A percentile compares a stretch with the other conserved stretches of the same genome.
Conservation (phyloP, 345 rosid genomes). For the Eucalyptus paniculata region DNA sequence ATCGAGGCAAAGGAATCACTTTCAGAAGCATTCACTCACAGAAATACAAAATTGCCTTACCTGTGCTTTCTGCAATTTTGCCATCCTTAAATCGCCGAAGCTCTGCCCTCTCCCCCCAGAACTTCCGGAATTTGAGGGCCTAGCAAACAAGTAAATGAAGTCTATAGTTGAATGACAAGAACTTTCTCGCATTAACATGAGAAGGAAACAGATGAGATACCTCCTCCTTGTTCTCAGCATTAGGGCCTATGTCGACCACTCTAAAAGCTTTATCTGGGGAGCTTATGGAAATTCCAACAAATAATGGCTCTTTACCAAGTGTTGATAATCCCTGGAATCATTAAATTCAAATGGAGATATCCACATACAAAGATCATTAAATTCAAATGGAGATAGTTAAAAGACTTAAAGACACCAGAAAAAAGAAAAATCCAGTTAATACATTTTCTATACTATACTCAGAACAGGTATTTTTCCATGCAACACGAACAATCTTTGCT, state of each 20-base stretch:
- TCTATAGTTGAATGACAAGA: neutral
- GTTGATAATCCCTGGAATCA: conserved; percentile 58
- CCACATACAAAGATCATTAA: neutral
- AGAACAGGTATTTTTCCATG: conserved; percentile 57
- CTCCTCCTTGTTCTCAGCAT: conserved; percentile 88
- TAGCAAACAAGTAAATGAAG: conserved; percentile 1
- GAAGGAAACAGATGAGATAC: conserved; percentile 12
- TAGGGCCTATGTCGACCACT: conserved; percentile 78
- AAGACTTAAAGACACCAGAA: neutral
- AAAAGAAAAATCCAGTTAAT: conserved; percentile 3
- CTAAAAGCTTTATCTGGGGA: conserved; percentile 64
- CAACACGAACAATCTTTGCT: conserved; percentile 60
- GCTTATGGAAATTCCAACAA: conserved; percentile 67
- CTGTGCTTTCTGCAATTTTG: conserved; percentile 87
- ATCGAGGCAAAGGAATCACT: neutral
- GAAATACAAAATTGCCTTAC: conserved; percentile 14
- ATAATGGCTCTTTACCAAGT: conserved; percentile 50
- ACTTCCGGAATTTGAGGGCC: conserved; percentile 63
- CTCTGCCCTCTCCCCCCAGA: conserved; percentile 93
- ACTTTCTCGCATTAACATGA: neutral
- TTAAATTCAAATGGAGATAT: neutral
- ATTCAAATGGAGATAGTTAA: neutral
- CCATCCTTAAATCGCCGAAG: conserved; percentile 94
- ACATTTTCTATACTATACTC: conserved; percentile 57
- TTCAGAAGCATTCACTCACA: neutral